phyloP scores from a whole-genome alignment of 139 green algal genomes.

The Chlamydomonas incerta region DNA sequence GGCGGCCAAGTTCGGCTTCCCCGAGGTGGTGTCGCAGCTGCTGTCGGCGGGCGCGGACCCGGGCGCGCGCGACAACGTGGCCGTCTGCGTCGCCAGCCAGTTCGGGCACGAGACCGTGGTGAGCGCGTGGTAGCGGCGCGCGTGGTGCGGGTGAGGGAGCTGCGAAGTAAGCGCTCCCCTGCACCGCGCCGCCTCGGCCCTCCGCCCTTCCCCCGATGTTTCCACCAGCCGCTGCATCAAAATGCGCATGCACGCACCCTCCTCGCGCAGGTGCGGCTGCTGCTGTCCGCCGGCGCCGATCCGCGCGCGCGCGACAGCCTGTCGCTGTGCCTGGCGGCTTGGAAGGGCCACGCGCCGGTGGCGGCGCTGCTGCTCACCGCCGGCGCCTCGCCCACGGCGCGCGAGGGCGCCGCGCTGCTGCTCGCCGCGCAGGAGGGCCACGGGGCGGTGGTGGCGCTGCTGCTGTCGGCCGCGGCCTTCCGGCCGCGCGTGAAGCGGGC shows the following conservation, averaged over 20 bases:
- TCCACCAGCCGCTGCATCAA: no score
- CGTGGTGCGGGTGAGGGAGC: no score
- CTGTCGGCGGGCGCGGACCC: neutral
- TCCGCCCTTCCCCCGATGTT: no score
- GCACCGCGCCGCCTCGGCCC: no score
- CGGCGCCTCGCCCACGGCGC: neutral
- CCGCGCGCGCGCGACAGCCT: neutral
- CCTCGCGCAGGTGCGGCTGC: neutral
- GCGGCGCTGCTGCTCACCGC: neutral
- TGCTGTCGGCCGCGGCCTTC: neutral
- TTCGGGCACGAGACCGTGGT: neutral
- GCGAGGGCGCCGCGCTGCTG: neutral
- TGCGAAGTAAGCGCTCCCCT: no score
- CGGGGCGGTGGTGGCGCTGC: neutral
- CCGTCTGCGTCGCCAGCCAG: neutral
- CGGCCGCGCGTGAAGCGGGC: neutral
- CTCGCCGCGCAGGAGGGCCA: neutral
- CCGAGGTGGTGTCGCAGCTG: neutral
- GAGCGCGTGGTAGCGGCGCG: no score
- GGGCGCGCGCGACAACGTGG: neutral
- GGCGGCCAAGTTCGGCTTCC: neutral
- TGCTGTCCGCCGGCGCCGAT: neutral
- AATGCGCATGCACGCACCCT: no score
- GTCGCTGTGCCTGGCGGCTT: neutral
- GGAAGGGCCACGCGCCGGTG: neutral